Evolutionary conservation across 208 protist genomes (phyloP), one percentile per base, ranked within the genome.

Genomic region (Trypanosoma boissoni): DNA sequence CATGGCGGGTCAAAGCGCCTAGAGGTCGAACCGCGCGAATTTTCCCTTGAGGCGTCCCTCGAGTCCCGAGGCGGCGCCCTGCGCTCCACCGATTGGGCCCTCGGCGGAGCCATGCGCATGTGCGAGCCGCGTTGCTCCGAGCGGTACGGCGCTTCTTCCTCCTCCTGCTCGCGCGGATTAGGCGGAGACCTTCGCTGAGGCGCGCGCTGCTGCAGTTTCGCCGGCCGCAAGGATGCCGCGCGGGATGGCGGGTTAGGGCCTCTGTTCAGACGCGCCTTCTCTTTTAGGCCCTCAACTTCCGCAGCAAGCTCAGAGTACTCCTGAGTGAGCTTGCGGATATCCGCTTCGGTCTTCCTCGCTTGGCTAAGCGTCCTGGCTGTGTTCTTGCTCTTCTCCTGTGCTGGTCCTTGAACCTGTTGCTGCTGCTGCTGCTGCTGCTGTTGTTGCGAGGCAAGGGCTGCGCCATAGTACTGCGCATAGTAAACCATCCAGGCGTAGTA

Each of bases 401-500:
- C 2, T 42, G 1, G 16, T 56, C 29, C n/a, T n/a, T n/a, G n/a
- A n/a, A n/a, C n/a, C 8, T 56, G 12, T 27, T 55, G 5, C 7
- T 48, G 16, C 41, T 50, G 28, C 31, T 58, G 26, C 48, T 64
- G 46, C 20, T 49, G 21, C 26, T 65, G 59, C 20, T 37, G 34
- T 29, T 58, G 59, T 31, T 66, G 49, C n/a, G 36, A 27, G 27
- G 49, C 59, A 43, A 66, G 50, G 39, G 49, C 2, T 32, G 63
- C 52, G 2, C 63, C 65, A 58, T 80, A 88, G 23, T 73, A 63
- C 59, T 86, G 77, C 31, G 78, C 69, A 27, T 89, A 89, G 59
- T 89, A 89, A 39, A 70, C 39, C 66, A 80, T 76, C 76, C 78
- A 86, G n/a, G 67, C 65, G 43, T 79, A 78, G 65, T 89, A 83